Evolutionary conservation across 148 eudicot genomes (phyloP).

Genomic region (Chenopodium quinoa): DNA sequence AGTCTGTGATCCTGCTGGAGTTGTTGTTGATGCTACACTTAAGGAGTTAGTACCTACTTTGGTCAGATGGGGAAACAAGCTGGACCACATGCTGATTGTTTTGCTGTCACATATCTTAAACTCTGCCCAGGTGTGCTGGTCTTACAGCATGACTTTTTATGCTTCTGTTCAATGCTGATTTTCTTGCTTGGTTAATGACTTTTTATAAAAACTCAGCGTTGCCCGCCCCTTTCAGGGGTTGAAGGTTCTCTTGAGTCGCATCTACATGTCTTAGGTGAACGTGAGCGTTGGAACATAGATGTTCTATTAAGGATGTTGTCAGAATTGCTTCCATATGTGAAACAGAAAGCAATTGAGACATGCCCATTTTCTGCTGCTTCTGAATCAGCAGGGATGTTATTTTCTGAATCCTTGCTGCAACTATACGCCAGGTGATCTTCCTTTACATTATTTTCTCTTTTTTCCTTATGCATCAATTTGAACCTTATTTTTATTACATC

Average conservation of each 20-base stretch:
- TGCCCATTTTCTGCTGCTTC: conserved; percentile 69
- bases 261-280: conserved; percentile 86
- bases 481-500: not conserved
- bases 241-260: conserved; percentile 92
- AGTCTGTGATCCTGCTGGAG: conserved; percentile 92
- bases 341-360: conserved; percentile 71
- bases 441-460: conserved; percentile 4
- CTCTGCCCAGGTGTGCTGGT: conserved; percentile 65
- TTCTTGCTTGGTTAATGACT: conserved; percentile 19
- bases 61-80: conserved; percentile 77
- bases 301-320: conserved; percentile 72
- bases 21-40: conserved; percentile 85
- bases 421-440: conserved; percentile 62
- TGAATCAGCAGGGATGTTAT: conserved; percentile 45
- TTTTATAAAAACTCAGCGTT: conserved; percentile 52
- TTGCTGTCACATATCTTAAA: conserved; percentile 66
- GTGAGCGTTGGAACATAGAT: conserved; percentile 96
- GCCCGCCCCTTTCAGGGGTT: conserved; percentile 97
- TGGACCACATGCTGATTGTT: conserved; percentile 66
- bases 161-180: conserved; percentile 1
- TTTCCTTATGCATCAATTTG: not conserved
- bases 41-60: conserved; percentile 83
- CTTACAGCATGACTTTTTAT: conserved; percentile 7
- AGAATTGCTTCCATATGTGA: conserved; percentile 70
- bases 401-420: conserved; percentile 66